Base-by-base conservation (phyloP, 257 asterid species). In the Ajuga chamaepitys region DNA sequence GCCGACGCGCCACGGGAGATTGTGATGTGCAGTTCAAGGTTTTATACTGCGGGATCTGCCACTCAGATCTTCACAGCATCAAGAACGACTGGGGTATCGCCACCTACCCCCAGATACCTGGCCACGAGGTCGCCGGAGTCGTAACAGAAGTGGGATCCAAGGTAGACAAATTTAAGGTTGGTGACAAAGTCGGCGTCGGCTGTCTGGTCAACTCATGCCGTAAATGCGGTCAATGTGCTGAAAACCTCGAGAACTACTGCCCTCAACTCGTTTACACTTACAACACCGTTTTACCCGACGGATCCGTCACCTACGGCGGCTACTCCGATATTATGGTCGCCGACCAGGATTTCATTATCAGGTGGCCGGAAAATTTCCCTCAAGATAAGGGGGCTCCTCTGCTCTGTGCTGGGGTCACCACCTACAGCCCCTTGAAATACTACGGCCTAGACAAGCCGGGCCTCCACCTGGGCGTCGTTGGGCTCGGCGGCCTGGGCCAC, bases 401-500 rank as follows among this genome's bases (percentile, higher is more conserved):
- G 7, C 66, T 85, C 4, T 80, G 84, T 28, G 89, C 89, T 2
- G 87, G 87, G 16, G 68, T 84, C 30, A 81, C 87, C 10, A 68
- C 82, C 2, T 81, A 79, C 48, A 70, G 82, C 56, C 81, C 87
- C 0, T 48, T 81, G 62, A 79, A 17, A 47, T 47, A 71, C 25
- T 75, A 32, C 11, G 80, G 83, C 4, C 84, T 81, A 2, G 84
- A 81, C 13, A 81, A 79, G 16, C 85, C 90, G 0, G 84, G 90
- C 3, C n/a, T 47, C 41, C 53, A 35, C 17, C 26, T 84, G 2
- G 90, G 90, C 1, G 70, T 84, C 0, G 87, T 84, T 0, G 90
- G 90, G 3, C 81, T 84, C 0, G 87, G 90, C 34, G 85, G 87
- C 0, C 64, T 81, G 2, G 90, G 90, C 3, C 90, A 81, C 47